Conservation (phyloP, 305 asterid genomes). For the Fraxinus nigra region DNA sequence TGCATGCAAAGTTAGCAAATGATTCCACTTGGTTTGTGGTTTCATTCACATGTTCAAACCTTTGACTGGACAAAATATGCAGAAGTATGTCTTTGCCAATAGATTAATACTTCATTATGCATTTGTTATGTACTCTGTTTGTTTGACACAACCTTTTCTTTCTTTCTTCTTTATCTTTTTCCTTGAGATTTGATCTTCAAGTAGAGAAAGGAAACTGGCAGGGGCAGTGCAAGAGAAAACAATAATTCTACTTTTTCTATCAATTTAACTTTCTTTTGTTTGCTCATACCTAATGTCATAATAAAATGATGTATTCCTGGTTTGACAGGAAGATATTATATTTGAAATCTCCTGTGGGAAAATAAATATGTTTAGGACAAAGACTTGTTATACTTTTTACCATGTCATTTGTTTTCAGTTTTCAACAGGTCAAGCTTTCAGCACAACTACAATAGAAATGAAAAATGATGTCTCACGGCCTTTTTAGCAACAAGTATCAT, state of each 20-base stretch:
- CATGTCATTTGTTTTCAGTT: not conserved
- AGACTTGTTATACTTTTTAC: not conserved
- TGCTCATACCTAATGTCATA: too few species aligned
- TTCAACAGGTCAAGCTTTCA: not conserved
- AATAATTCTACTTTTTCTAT: not conserved
- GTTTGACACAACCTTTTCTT: not conserved
- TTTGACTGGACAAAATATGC: not conserved
- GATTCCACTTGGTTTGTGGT: not conserved
- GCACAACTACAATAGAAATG: not conserved
- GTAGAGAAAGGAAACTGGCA: not conserved
- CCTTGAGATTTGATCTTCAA: not conserved
- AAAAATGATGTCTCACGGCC: not conserved
- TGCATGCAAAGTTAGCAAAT: not conserved
- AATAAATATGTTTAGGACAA: not conserved
- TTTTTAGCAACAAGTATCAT: not conserved
- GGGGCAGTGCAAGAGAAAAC: not conserved
- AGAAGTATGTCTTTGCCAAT: not conserved
- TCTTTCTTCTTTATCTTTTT: not conserved
- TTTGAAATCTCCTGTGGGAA: too few species aligned
- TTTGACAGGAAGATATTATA: too few species aligned
- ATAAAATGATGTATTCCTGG: too few species aligned
- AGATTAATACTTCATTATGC: not conserved
- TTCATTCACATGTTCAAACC: not conserved
- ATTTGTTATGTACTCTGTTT: not conserved
- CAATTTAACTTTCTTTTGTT: not conserved